Percentiles rank a stretch among this genome's conserved stretches.
Evolutionary conservation across 2,329 filamentous ascomycete genomes (phyloP).

Genomic region (Venturia nashicola): DNA sequence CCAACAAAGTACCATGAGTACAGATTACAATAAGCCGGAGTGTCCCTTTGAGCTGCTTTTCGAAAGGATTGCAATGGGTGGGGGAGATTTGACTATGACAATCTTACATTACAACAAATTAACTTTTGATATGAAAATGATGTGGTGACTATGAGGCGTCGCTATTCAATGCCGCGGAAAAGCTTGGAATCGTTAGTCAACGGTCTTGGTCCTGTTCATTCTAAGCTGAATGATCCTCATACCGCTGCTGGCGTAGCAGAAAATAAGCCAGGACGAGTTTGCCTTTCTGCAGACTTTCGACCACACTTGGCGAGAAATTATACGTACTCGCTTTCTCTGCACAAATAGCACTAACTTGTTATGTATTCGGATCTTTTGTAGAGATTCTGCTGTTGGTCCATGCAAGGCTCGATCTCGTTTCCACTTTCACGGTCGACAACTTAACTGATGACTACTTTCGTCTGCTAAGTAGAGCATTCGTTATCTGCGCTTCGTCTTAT

Average conservation of each 20-base stretch:
- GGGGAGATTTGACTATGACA: slow-evolving; percentile 94
- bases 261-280: neutral
- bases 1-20: slow-evolving; percentile 19
- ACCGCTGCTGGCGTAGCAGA: neutral
- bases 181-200: neutral
- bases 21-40: slow-evolving; percentile 99
- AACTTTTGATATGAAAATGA: neutral
- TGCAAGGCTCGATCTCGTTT: no score
- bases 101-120: slow-evolving; percentile 49
- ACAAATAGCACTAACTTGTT: no score
- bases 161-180: neutral
- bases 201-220: neutral
- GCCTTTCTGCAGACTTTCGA: no score
- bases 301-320: no score
- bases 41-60: slow-evolving; percentile 68
- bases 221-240: neutral
- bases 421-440: no score
- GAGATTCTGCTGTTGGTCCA: no score
- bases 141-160: neutral
- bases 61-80: slow-evolving; percentile 75
- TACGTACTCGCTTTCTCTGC: no score
- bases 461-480: no score
- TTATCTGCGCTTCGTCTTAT: no score
- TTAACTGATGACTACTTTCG: no score
- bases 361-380: no score